Base-by-base conservation (phyloP, 176 grass and related monocot species). In the Melocanna baccifera region DNA sequence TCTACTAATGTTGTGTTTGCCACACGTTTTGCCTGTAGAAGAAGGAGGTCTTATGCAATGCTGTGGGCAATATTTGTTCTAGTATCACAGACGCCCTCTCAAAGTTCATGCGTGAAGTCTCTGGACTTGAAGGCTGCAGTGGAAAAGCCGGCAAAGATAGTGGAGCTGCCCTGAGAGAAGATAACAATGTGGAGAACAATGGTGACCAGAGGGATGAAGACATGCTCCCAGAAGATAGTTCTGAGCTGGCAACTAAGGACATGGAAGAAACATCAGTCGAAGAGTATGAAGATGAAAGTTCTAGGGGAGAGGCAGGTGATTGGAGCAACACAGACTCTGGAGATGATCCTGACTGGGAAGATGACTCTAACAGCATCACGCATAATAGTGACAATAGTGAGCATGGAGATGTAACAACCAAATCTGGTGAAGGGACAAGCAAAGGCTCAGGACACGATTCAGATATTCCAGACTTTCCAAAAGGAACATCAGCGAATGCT, bases 31-130 rank as follows among this genome's bases (percentile, higher is more conserved):
- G n/a, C 36, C 30, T 66, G n/a, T 19, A 76, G 61, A 84, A 76
- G 59, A 76, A 76, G 61, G 71, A 84, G 10, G 57, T 46, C 9
- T 78, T 78, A 78, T 46, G 76, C 57, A 78, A 78, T 28, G 76
- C 57, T 16, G 26, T 58, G 7, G 57, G 82, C 48, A 76, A 76
- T 25, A 71, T 84, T 64, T 84, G 82, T 84, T 61, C 82, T 30
- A 84, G 45, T 41, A 84, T 84, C 61, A 84, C 61, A 22, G 62
- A 76, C 2, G 82, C 82, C 2, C 82, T 76, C 34, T 64, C 82
- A 1, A 76, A 66, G 32, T 84, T 84, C 82, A 84, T 84, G 71
- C 71, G 62, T 51, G 82, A 76, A 64, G n/a, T 76, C 34, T 84
- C 47, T 67, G 61, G 34, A 23, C 46, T 84, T 28, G 82, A 76